Base-by-base conservation (phyloP, 1,284 basidiomycete species). In the Leccinum pachyderme region DNA sequence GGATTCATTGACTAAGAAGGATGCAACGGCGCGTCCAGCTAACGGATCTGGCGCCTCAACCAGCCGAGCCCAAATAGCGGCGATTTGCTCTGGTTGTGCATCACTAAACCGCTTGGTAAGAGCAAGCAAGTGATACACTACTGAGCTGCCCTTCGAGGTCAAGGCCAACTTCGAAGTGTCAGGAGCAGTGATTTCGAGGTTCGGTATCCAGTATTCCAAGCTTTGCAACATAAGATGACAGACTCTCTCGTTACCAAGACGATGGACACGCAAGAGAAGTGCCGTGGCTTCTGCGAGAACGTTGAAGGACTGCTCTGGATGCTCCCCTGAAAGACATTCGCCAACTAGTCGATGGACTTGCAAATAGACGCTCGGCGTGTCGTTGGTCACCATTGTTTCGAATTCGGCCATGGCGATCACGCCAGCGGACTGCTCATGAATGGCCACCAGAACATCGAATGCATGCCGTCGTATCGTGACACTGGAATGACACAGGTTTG, bases 1-100 rank as follows among this genome's bases (percentile, higher is more conserved):
- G 0, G 91, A 90, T 64, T 97, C 92, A 61, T 95, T 91, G 45
- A 97, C 79, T 4, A 97, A 75, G 72, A 95, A 97, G 46, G 88
- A 84, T 52, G 92, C 79, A 22, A 94, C 80, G 0, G 91, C 90
- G 58, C 87, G 87, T 0, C 89, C 90, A 62, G 95, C 95, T 13
- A 80, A 77, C 54, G 84, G 79, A 63, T 87, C 80, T 13, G 87
- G 82, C 4, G 82, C 75, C 51, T 89, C 83, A 2, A 91, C 87
- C 4, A 95, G 73, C 54, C 84, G 83, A 18, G 80, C 80, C 87
- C 95, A 95, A 18, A 96, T 81, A 2, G 85, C 81, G n/a, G 88
- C 80, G 33, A 97, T 80, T 66, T 95, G 93, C 61, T 93, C 90
- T 1, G 91, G 81, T 63, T 95, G 86, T 35, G 78, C 84, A 59